Base-by-base conservation (phyloP, 2,329 filamentous ascomycete genomes). In the Fusarium poae region DNA sequence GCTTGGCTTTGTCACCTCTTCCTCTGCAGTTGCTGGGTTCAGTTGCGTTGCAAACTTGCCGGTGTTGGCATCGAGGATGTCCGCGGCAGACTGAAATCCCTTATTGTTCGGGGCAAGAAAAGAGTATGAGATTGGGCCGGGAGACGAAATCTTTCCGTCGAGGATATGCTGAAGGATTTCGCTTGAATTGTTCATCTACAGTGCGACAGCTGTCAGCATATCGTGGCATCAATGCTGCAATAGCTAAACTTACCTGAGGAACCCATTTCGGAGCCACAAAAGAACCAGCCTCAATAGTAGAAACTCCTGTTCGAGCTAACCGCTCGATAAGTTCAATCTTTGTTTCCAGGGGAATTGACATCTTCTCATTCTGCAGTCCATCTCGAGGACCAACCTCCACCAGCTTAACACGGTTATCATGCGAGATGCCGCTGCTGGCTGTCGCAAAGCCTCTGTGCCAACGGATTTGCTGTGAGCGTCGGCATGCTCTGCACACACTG, bases 181-280 rank as follows among this genome's bases (percentile, higher is more conserved):
- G 75, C 87, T 86, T 3, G 92, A 94, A 74, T 92, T 91, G 68
- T 90, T 89, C 92, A 95, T 94, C 90, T 93, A 54, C 20, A n/a
- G 18, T 15, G 54, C 35, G 34, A 23, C 23, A 32, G 21, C 32
- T 21, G 62, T 74, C 57, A 74, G 64, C 45, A 21, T 18, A 39
- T 44, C 9, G 25, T 40, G 44, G 39, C 40, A 35, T 35, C 23
- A 58, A 40, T n/a, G 25, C n/a, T 40, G 37, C 32, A 35, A 10
- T 45, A 46, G 44, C 20, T n/a, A 44, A 43, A 65, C 68, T 65
- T 73, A 93, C 88, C 84, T 96, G 93, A 5, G 93, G 93, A 50
- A 94, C 90, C 87, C 91, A 94, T 86, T 92, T 93, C 2, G 93
- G 92, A 46, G 91, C 88, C 12, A 97, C 93, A 75, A 97, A 93